Conservation (phyloP, 2,329 filamentous ascomycete species). For the Leptodontidium sp. region DNA sequence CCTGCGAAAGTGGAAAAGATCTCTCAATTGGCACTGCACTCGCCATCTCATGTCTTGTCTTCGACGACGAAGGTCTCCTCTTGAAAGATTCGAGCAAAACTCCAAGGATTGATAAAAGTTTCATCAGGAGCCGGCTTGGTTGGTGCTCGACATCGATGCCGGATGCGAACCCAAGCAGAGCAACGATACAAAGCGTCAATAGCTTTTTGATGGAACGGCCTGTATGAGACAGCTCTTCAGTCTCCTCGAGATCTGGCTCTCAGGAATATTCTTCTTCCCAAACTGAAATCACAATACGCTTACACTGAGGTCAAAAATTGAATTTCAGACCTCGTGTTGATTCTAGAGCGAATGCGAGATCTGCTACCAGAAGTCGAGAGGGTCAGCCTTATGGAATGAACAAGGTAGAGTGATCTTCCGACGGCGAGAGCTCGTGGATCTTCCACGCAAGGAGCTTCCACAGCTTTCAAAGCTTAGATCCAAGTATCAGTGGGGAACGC, state of each 20-base stretch:
- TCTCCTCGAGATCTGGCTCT: neutral
- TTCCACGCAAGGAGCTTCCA: neutral
- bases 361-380: neutral
- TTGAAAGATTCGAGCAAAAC: conserved; percentile 23
- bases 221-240: neutral
- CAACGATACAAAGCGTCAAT: conserved; percentile 91
- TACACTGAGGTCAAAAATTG: neutral
- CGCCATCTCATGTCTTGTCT: conserved; percentile 77
- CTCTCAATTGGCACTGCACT: conserved; percentile 81
- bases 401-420: neutral
- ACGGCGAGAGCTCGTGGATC: neutral
- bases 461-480: neutral
- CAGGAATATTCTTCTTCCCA: neutral
- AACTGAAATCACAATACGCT: neutral
- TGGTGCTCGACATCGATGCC: conserved; percentile 83
- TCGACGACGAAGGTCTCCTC: conserved; percentile 66
- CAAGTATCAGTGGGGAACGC: neutral
- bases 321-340: neutral
- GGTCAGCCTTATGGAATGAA: neutral
- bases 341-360: neutral
- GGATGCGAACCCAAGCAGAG: conserved; percentile 81
- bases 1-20: conserved; percentile 82
- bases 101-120: conserved; percentile 69
- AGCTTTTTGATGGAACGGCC: conserved; percentile 76
- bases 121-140: conserved; percentile 80